Base-by-base conservation (phyloP, 1,284 basidiomycete genomes). In the Naganishia albida region DNA sequence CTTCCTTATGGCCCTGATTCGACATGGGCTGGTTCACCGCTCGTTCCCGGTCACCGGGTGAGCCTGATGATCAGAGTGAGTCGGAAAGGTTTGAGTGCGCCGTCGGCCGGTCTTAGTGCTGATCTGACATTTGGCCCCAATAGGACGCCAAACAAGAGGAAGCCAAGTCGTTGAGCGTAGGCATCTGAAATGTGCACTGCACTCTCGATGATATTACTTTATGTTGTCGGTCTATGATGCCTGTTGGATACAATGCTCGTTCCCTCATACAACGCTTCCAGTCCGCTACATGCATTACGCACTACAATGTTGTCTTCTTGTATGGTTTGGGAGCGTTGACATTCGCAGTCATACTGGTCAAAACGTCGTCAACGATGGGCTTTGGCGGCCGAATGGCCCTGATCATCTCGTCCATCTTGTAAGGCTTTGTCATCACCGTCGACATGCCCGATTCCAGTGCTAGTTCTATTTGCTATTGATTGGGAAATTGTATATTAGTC, bases 51-150 rank as follows among this genome's bases (percentile, higher is more conserved):
- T 8, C 76, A 77, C 46, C 56, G 76, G 6, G 63, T 77, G 43
- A 76, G 75, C 63, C 67, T 77, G 49, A 77, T 77, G 76, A 67
- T 77, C 20, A 64, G 76, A 25, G 76, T 74, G 57, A 70, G 71
- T 70, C 15, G 60, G 18, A 34, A 6, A 34, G 34, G 34, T 10
- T 6, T 4, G 10, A 6, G 34, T 34, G 34, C 34, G n/a, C n/a
- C n/a, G n/a, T n/a, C n/a, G n/a, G n/a, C n/a, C n/a, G n/a, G n/a
- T n/a, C n/a, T n/a, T n/a, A n/a, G n/a, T 3, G 34, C 15, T 10
- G 7, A 53, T 3, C 30, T 13, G 7, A 13, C 2, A n/a, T 30
- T 20, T 30, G 10, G 7, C 18, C 20, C 28, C 18, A n/a, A 10
- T 23, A 60, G 57, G 57, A 60, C 20, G 46, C 38, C 7, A 60